Evolutionary conservation across 352 stramenopile species (phyloP).

Genomic region (Globisporangium nagaii): DNA sequence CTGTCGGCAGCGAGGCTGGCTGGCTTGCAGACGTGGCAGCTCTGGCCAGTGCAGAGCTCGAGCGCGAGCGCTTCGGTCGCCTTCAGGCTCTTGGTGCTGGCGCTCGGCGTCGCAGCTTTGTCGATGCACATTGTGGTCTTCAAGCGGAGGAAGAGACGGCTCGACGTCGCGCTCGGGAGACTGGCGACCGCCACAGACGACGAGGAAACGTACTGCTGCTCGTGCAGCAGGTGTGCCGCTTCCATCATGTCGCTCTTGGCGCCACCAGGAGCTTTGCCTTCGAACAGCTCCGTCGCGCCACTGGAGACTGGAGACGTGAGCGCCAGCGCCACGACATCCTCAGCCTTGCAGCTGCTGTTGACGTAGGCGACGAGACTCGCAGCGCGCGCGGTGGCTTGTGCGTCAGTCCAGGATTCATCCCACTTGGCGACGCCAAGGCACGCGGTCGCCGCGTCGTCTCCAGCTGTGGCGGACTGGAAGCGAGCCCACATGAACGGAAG

Average conservation of each 20-base stretch:
- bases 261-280: slow-evolving; percentile 13
- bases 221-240: slow-evolving; percentile 3
- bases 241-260: slow-evolving; percentile 15
- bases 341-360: slow-evolving; percentile 5
- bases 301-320: slow-evolving; percentile 18
- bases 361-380: slow-evolving; percentile 3
- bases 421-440: slow-evolving; percentile 26
- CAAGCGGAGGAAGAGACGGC: slow-evolving; percentile 27
- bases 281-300: slow-evolving; percentile 9
- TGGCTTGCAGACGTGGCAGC: slow-evolving; percentile 11
- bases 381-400: not conserved
- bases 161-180: slow-evolving; percentile 4
- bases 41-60: slow-evolving; percentile 15
- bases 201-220: slow-evolving; percentile 8
- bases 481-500: slow-evolving; percentile 23
- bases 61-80: slow-evolving; percentile 11
- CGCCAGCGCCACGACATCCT: slow-evolving; percentile 25
- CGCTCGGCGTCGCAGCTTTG: slow-evolving; percentile 12
- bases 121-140: slow-evolving; percentile 17
- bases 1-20: not conserved
- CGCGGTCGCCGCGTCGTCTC: slow-evolving; percentile 1
- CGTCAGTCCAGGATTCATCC: slow-evolving; percentile 14
- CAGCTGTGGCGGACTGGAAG: slow-evolving; percentile 12
- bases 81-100: not conserved
- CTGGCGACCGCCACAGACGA: slow-evolving; percentile 5